These are phyloP conservation scores for Flaveria bidentis DNA, from an alignment of 129 eudicot genomes.

Conservation along the genomic window DNA sequence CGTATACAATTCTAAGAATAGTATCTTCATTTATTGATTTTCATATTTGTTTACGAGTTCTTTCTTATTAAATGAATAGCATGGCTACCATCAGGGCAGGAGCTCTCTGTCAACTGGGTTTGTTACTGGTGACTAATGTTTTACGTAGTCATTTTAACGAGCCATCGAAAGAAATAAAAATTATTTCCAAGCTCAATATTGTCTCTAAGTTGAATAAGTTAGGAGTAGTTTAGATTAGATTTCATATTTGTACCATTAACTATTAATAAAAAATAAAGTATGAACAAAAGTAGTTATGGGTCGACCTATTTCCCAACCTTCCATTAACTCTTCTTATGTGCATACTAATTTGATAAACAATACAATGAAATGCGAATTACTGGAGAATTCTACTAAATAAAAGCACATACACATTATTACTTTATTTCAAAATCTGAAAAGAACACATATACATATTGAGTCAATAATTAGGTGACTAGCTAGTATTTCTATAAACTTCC, in stretches of 20 bases:
- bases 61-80: too few relatives aligned
- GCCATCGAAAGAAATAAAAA: too few relatives aligned
- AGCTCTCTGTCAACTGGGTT: too few relatives aligned
- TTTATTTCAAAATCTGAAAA: slow-evolving; percentile 13
- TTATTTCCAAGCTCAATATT: too few relatives aligned
- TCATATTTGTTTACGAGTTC: background rate
- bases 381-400: background rate
- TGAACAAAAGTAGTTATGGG: background rate
- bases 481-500: slow-evolving; percentile 35
- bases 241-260: background rate
- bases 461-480: slow-evolving; percentile 28
- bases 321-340: background rate
- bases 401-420: slow-evolving; percentile 12
- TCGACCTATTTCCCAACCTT: background rate
- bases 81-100: too few relatives aligned
- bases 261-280: background rate
- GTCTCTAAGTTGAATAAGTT: too few relatives aligned
- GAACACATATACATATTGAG: slow-evolving; percentile 30
- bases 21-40: background rate
- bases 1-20: background rate
- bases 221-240: too few relatives aligned
- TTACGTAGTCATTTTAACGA: too few relatives aligned
- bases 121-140: too few relatives aligned
- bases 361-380: background rate
- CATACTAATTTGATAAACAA: slow-evolving; percentile 13